A percentile compares a stretch with the other conserved stretches of the same genome.
Evolutionary conservation across 2,329 filamentous ascomycete species (phyloP).

Genomic region (Penicillium sp.): DNA sequence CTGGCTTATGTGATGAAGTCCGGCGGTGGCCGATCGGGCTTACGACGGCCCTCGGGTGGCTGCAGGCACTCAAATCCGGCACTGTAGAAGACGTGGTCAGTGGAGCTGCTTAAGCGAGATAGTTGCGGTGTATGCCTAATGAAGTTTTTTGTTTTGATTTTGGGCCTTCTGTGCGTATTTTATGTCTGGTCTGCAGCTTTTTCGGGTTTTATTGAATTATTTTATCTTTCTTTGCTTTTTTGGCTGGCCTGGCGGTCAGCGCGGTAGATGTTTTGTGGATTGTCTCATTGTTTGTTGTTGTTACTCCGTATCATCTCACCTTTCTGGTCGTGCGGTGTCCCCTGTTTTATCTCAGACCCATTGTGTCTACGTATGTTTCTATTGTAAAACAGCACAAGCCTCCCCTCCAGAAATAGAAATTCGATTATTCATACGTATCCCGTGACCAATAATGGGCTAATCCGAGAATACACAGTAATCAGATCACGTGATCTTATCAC

Average conservation of each 20-base stretch:
- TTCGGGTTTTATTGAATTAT: not conserved
- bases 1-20: not conserved
- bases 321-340: not conserved
- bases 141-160: not conserved
- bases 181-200: not conserved
- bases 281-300: not conserved
- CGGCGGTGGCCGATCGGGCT: slow-evolving; percentile 7
- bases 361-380: not conserved
- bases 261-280: not conserved
- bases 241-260: slow-evolving; percentile 1
- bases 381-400: not conserved
- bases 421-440: not conserved
- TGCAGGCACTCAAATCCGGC: slow-evolving; percentile 21
- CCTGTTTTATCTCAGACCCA: not conserved
- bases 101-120: slow-evolving; percentile 21
- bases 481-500: slow-evolving; percentile 4
- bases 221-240: slow-evolving; percentile 1
- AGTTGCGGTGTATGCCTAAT: slow-evolving; percentile 19
- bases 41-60: slow-evolving; percentile 49
- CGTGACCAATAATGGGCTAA: not conserved
- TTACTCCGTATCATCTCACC: not conserved
- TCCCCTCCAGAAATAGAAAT: not conserved
- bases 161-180: not conserved
- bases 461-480: not conserved
- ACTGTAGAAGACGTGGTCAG: slow-evolving; percentile 12